These are phyloP conservation scores for Crithidia mellificae DNA, from an alignment of 208 protist species.

Conservation along the genomic window DNA sequence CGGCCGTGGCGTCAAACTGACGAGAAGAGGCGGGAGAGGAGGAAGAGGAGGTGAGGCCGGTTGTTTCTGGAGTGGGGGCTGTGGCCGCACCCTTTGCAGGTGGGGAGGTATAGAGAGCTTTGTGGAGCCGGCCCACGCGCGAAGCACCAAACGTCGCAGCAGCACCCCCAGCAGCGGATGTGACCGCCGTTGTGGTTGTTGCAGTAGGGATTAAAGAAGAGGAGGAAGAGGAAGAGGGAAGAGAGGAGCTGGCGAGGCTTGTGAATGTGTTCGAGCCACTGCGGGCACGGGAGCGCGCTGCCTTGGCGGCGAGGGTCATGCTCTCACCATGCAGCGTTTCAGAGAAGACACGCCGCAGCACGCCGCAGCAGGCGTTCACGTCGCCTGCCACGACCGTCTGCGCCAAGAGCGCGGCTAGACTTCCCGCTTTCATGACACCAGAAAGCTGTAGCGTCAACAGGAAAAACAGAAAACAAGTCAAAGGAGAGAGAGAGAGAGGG, in stretches of 20 bases:
- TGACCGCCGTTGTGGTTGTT: too few species aligned
- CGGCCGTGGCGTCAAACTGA: not conserved
- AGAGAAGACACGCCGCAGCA: conserved; percentile 72
- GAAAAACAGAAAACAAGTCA: too few species aligned
- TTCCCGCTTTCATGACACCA: conserved; percentile 40
- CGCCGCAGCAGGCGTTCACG: conserved; percentile 83
- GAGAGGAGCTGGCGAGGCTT: not conserved
- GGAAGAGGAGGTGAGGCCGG: too few species aligned
- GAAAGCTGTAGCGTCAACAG: not conserved
- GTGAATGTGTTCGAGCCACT: not conserved
- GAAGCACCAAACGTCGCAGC: too few species aligned
- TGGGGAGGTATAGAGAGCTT: too few species aligned
- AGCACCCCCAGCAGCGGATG: too few species aligned
- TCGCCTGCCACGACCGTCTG: conserved; percentile 57
- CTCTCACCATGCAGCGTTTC: conserved; percentile 35
- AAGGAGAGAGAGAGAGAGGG: conserved; percentile 2
- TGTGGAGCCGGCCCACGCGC: too few species aligned
- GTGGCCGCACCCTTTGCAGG: too few species aligned
- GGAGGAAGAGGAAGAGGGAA: not conserved
- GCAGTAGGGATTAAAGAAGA: not conserved
- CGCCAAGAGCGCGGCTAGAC: conserved; percentile 51
- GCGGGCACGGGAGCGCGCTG: not conserved
- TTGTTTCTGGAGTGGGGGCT: not conserved
- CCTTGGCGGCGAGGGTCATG: not conserved
- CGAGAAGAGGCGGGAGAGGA: not conserved